Conservation (phyloP, 768 basidiomycete genomes). For the Myochromella boudieri region DNA sequence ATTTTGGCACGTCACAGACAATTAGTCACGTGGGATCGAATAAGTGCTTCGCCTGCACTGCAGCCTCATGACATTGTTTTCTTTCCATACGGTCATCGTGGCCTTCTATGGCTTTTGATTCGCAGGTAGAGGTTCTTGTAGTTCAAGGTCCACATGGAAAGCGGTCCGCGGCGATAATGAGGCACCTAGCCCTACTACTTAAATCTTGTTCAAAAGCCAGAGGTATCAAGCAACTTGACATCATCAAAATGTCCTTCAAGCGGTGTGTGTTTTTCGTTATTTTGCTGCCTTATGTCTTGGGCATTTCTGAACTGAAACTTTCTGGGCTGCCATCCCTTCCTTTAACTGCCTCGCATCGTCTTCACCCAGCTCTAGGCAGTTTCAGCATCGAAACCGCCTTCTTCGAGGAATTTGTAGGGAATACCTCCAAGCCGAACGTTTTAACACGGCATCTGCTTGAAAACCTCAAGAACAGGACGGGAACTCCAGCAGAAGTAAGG, state of each 20-base stretch:
- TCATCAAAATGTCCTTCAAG: background rate
- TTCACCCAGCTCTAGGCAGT: slow-evolving; percentile 46
- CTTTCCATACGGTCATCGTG: no score
- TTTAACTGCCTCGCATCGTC: slow-evolving; percentile 37
- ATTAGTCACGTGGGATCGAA: background rate
- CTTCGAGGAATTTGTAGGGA: slow-evolving; percentile 51
- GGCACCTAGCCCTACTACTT: background rate
- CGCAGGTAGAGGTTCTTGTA: background rate
- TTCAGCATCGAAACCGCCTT: slow-evolving; percentile 59
- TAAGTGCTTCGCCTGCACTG: background rate
- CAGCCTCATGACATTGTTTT: background rate
- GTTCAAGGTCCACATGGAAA: background rate
- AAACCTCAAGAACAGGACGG: slow-evolving; percentile 44
- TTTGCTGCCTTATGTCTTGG: slow-evolving; percentile 7
- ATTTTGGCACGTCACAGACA: slow-evolving; percentile 1
- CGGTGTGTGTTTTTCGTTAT: background rate
- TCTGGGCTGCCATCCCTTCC: slow-evolving; percentile 43
- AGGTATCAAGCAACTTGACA: background rate
- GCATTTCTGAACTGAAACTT: slow-evolving; percentile 27
- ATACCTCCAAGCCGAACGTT: slow-evolving; percentile 39
- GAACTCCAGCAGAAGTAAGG: slow-evolving; percentile 44
- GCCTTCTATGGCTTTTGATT: background rate
- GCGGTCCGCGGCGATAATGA: background rate
- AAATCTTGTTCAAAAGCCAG: background rate
- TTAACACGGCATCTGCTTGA: slow-evolving; percentile 44